Conservation (phyloP, 768 basidiomycete genomes). For the Dioszegia aurantiaca region DNA sequence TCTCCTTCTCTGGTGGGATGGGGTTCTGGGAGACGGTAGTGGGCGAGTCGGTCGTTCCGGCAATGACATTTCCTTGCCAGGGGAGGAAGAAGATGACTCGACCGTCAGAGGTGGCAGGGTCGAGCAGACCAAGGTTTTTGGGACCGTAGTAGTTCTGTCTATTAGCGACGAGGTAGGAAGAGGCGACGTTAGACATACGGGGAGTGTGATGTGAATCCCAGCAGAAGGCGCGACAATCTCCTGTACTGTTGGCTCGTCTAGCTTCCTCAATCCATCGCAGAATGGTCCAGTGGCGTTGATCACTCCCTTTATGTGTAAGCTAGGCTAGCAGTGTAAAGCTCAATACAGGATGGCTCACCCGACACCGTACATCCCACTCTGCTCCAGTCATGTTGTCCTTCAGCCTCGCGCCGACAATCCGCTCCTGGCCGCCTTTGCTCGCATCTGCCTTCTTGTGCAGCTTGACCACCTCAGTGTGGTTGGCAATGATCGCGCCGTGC, state of each 20-base stretch:
- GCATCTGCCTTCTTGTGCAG: constrained; percentile 62
- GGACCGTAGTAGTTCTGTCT: constrained; percentile 82
- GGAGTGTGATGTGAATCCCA: constrained; percentile 93
- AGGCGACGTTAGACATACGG: constrained; percentile 46
- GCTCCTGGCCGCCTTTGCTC: constrained; percentile 56
- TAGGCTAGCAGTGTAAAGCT: not conserved
- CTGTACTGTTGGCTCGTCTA: constrained; percentile 62
- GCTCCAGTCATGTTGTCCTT: constrained; percentile 79
- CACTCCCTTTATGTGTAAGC: constrained; percentile 61
- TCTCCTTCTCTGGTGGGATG: constrained; percentile 83
- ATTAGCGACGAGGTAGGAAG: not conserved
- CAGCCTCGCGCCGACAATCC: constrained; percentile 70
- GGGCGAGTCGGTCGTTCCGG: constrained; percentile 89
- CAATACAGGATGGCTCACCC: constrained; percentile 60
- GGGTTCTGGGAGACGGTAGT: constrained; percentile 71
- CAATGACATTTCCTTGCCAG: constrained; percentile 97
- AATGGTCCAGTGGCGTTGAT: constrained; percentile 98
- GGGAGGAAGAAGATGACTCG: constrained; percentile 99
- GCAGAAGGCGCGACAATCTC: constrained; percentile 90
- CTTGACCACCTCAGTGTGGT: constrained; percentile 80
- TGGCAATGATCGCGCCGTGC: constrained; percentile 79
- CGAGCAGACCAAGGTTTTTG: constrained; percentile 84
- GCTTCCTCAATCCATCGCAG: constrained; percentile 74
- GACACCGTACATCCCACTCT: constrained; percentile 76
- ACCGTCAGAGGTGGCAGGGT: constrained; percentile 91